These are phyloP conservation scores for Auricularia cornea DNA, from an alignment of 768 basidiomycete species.

Conservation along the genomic window DNA sequence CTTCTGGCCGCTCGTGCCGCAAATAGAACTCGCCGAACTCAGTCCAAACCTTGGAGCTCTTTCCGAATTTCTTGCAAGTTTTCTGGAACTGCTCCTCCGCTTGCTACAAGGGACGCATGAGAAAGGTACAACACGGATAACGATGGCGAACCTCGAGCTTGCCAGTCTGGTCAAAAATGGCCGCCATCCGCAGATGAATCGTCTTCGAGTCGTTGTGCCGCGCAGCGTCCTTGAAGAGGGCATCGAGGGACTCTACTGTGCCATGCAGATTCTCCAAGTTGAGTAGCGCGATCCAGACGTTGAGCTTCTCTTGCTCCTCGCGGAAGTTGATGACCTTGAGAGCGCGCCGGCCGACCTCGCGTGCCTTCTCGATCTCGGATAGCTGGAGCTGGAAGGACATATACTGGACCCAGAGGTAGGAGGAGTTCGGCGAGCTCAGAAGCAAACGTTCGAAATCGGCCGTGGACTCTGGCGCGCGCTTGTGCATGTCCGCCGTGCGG, in stretches of 20 bases:
- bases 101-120: slow-evolving; percentile 42
- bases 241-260: slow-evolving; percentile 67
- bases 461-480: slow-evolving; percentile 78
- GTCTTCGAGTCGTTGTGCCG: slow-evolving; percentile 90
- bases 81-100: slow-evolving; percentile 88
- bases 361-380: slow-evolving; percentile 93
- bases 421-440: slow-evolving; percentile 91
- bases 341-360: slow-evolving; percentile 77
- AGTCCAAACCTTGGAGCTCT: slow-evolving; percentile 92
- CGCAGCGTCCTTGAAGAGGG: slow-evolving; percentile 83
- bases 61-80: slow-evolving; percentile 89
- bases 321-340: slow-evolving; percentile 85
- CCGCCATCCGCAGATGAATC: slow-evolving; percentile 73
- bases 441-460: slow-evolving; percentile 92
- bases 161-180: slow-evolving; percentile 75
- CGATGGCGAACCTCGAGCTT: slow-evolving; percentile 58
- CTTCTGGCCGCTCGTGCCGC: slow-evolving; percentile 61
- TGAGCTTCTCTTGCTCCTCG: slow-evolving; percentile 92
- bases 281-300: slow-evolving; percentile 94
- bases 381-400: slow-evolving; percentile 98
- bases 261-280: slow-evolving; percentile 94
- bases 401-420: slow-evolving; percentile 97
- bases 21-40: slow-evolving; percentile 78
- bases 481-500: slow-evolving; percentile 81
- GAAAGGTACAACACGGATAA: not conserved